Evolutionary conservation across 768 basidiomycete species (phyloP).

Genomic region (Psilocybe cyanescens): DNA sequence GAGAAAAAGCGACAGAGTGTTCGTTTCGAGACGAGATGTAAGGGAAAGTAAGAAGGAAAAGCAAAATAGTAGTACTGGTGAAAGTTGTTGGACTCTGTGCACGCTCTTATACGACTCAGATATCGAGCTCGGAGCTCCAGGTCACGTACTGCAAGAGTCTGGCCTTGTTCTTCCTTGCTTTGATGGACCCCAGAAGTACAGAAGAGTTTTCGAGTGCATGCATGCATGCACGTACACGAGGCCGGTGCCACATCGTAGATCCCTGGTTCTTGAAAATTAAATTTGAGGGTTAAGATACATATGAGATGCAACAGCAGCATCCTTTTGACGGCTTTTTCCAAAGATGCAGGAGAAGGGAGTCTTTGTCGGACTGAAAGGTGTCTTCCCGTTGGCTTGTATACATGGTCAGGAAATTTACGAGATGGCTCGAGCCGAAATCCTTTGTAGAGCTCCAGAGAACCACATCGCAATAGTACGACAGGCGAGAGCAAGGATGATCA

Average conservation of each 20-base stretch:
- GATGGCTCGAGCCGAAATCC: too few species aligned
- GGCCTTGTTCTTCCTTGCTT: constrained; percentile 2
- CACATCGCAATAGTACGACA: too few species aligned
- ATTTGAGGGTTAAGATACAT: constrained; percentile 18
- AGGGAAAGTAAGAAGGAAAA: constrained; percentile 4
- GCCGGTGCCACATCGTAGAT: constrained; percentile 22
- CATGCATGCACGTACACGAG: constrained; percentile 14
- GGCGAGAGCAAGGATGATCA: too few species aligned
- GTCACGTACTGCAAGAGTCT: not conserved
- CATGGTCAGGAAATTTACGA: too few species aligned
- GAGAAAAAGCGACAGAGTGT: constrained; percentile 3
- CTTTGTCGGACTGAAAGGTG: too few species aligned
- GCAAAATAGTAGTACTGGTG: constrained; percentile 15
- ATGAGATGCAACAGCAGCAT: constrained; percentile 1
- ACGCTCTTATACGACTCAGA: constrained; percentile 18
- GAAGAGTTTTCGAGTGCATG: constrained; percentile 4
- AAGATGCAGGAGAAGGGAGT: too few species aligned
- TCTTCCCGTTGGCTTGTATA: too few species aligned
- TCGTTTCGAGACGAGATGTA: not conserved
- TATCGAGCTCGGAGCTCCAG: not conserved
- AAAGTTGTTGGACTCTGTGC: not conserved
- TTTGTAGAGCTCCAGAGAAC: too few species aligned
- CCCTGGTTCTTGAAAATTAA: constrained; percentile 1
- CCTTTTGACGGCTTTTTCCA: not conserved
- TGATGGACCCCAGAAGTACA: constrained; percentile 13